These are phyloP conservation scores for Dictyophora rubrovolvata DNA, from an alignment of 768 basidiomycete species.

Conservation along the genomic window DNA sequence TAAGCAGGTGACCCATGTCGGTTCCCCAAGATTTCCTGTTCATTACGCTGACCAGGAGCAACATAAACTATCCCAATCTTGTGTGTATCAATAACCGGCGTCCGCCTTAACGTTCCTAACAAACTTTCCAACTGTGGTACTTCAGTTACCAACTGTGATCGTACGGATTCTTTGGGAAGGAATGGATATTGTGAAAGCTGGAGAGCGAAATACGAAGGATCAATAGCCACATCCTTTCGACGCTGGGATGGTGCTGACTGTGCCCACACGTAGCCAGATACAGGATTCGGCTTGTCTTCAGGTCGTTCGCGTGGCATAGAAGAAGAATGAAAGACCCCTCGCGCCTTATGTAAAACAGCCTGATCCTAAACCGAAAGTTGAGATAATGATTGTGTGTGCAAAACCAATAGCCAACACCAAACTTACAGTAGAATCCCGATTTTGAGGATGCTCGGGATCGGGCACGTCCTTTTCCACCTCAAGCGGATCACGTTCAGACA, in stretches of 20 bases:
- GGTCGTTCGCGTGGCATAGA: conserved; percentile 8
- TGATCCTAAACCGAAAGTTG: not conserved
- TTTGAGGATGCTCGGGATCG: conserved; percentile 14
- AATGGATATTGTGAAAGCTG: conserved; percentile 74
- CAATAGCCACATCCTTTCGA: conserved; percentile 74
- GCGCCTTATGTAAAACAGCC: not conserved
- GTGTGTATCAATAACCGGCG: conserved; percentile 94
- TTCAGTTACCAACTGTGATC: conserved; percentile 39
- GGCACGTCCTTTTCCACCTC: conserved; percentile 17
- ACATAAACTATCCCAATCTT: conserved; percentile 96
- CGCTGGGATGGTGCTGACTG: conserved; percentile 79
- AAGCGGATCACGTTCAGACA: conserved; percentile 51
- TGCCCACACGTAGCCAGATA: conserved; percentile 85
- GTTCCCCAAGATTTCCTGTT: conserved; percentile 81
- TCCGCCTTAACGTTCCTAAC: conserved; percentile 62
- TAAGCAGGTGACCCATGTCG: conserved; percentile 91
- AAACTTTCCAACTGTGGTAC: conserved; percentile 46
- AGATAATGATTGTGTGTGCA: not conserved
- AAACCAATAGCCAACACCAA: no score
- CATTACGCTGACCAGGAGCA: conserved; percentile 78
- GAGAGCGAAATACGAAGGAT: conserved; percentile 76
- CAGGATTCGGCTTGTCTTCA: conserved; percentile 45
- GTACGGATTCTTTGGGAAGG: conserved; percentile 34
- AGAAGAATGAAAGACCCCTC: conserved; percentile 1
- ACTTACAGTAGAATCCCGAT: conserved; percentile 7